A percentile compares a stretch with the other conserved stretches of the same genome.
phyloP scores from a whole-genome alignment of 1,284 basidiomycete genomes.

The Kalmanozyma brasiliensis region DNA sequence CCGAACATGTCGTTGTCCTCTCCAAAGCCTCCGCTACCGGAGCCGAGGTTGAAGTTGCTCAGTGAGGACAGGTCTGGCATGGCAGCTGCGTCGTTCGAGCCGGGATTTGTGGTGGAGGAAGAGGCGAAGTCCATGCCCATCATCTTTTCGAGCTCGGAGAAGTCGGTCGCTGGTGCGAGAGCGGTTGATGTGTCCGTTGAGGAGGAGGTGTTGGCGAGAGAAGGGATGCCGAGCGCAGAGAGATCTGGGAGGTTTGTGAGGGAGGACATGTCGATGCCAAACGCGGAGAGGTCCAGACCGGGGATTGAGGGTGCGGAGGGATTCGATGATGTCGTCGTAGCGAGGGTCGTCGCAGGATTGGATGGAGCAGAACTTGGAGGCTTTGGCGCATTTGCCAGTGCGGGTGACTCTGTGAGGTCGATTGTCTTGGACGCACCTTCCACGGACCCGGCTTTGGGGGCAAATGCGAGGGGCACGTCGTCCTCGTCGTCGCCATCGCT shows the following conservation, averaged over 20 bases:
- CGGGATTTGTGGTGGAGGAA: conserved; percentile 1
- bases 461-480: conserved; percentile 46
- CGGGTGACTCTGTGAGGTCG: conserved; percentile 41
- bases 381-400: conserved; percentile 8
- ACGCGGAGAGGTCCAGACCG: conserved; percentile 34
- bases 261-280: conserved; percentile 37
- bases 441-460: conserved; percentile 23
- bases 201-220: conserved; percentile 5
- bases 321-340: background rate
- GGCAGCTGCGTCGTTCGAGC: background rate
- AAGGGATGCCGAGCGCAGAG: conserved; percentile 35
- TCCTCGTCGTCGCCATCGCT: conserved; percentile 46
- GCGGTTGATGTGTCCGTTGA: conserved; percentile 4
- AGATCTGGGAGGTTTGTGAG: conserved; percentile 28
- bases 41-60: conserved; percentile 17
- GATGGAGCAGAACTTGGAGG: no score
- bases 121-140: conserved; percentile 42
- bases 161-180: conserved; percentile 17
- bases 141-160: conserved; percentile 42
- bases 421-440: conserved; percentile 19
- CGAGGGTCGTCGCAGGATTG: background rate
- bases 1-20: conserved; percentile 34
- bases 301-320: conserved; percentile 3
- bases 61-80: conserved; percentile 21
- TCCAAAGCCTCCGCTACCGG: conserved; percentile 1